Evolutionary conservation across 1,284 basidiomycete genomes (phyloP).

Genomic region (Entoloma clypeatum): DNA sequence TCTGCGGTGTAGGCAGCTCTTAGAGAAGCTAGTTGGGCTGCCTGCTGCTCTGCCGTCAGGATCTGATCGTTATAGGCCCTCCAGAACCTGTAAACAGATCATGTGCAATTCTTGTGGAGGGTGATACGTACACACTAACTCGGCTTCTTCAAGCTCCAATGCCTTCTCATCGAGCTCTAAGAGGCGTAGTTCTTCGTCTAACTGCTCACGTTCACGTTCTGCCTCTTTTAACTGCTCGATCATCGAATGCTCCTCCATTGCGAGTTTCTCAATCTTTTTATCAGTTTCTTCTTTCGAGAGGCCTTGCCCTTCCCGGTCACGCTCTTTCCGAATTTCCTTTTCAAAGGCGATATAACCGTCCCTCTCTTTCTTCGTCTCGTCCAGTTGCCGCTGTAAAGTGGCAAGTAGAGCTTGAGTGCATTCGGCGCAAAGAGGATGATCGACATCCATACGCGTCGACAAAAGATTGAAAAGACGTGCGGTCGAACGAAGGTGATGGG

Average conservation of each 20-base stretch:
- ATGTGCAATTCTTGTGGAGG: not conserved
- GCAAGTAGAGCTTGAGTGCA: slow-evolving; percentile 84
- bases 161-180: slow-evolving; percentile 75
- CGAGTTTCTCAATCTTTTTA: slow-evolving; percentile 68
- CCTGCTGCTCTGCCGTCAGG: slow-evolving; percentile 60
- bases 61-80: slow-evolving; percentile 70
- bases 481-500: slow-evolving; percentile 73
- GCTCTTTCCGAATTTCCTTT: slow-evolving; percentile 75
- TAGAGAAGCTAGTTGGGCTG: slow-evolving; percentile 66
- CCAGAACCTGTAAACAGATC: slow-evolving; percentile 69
- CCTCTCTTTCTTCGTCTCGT: slow-evolving; percentile 87
- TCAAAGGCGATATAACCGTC: slow-evolving; percentile 94
- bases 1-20: slow-evolving; percentile 75
- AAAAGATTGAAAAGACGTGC: slow-evolving; percentile 75
- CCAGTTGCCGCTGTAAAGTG: slow-evolving; percentile 78
- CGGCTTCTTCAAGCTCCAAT: slow-evolving; percentile 73
- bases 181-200: slow-evolving; percentile 69
- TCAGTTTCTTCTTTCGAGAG: slow-evolving; percentile 61
- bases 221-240: slow-evolving; percentile 73
- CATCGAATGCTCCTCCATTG: slow-evolving; percentile 68
- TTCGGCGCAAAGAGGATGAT: slow-evolving; percentile 94
- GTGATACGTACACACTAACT: slow-evolving; percentile 46
- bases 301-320: slow-evolving; percentile 60
- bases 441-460: slow-evolving; percentile 78
- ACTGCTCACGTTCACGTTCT: slow-evolving; percentile 68